A percentile compares a stretch with the other conserved stretches of the same genome.
phyloP scores from a whole-genome alignment of 176 grass and related monocot genomes.

The Dendrocalamus sinicus region DNA sequence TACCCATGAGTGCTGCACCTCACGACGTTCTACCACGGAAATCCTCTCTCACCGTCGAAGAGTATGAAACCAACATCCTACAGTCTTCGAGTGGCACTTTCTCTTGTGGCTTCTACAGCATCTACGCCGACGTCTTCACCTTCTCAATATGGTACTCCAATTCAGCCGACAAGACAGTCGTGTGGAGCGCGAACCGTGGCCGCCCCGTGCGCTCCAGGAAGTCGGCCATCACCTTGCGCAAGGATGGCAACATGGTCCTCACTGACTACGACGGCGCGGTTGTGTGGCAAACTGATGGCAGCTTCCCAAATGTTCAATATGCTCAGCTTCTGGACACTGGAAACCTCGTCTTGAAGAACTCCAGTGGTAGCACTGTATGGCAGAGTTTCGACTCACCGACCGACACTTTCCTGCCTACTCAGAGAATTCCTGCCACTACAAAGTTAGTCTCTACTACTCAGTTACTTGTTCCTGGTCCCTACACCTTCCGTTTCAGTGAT shows the following conservation, averaged over 20 bases:
- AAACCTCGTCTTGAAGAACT: slow-evolving; percentile 52
- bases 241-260: slow-evolving; percentile 46
- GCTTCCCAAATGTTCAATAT: background rate
- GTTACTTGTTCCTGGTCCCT: slow-evolving; percentile 36
- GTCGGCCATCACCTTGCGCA: slow-evolving; percentile 33
- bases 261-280: slow-evolving; percentile 43
- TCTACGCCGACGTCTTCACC: slow-evolving; percentile 44
- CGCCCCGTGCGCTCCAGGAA: slow-evolving; percentile 41
- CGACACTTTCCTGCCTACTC: slow-evolving; percentile 44
- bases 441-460: slow-evolving; percentile 45
- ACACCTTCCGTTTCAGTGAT: background rate
- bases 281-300: slow-evolving; percentile 35
- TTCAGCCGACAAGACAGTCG: background rate
- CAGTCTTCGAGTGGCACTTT: slow-evolving; percentile 41
- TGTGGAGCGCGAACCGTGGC: slow-evolving; percentile 56
- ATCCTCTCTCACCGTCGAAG: slow-evolving; percentile 23
- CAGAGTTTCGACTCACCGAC: slow-evolving; percentile 53
- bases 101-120: slow-evolving; percentile 41
- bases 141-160: slow-evolving; percentile 52
- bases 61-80: slow-evolving; percentile 31
- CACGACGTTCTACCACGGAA: slow-evolving; percentile 15
- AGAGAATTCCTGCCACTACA: background rate
- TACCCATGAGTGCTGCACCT: background rate
- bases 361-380: slow-evolving; percentile 27
- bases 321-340: slow-evolving; percentile 46